These are phyloP conservation scores for Zea luxurians DNA, from an alignment of 176 grass and related monocot genomes.

Conservation along the genomic window DNA sequence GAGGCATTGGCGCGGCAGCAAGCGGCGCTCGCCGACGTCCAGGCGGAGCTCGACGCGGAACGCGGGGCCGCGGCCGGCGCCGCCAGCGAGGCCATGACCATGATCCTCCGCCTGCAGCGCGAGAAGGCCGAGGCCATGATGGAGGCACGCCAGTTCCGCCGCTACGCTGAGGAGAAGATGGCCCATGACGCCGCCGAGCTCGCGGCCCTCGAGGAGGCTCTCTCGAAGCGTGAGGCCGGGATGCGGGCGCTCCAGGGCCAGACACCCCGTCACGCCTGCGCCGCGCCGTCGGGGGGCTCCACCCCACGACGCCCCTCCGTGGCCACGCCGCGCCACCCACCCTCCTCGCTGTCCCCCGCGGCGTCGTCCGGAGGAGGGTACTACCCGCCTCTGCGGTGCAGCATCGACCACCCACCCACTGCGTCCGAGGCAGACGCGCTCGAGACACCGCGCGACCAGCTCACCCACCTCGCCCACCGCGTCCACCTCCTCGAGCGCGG, in stretches of 20 bases:
- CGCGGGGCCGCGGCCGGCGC: slow-evolving; percentile 64
- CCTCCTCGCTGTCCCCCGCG: slow-evolving; percentile 3
- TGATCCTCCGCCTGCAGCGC: slow-evolving; percentile 80
- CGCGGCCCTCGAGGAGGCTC: slow-evolving; percentile 49
- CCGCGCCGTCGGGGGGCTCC: slow-evolving; percentile 25
- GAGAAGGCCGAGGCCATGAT: slow-evolving; percentile 91
- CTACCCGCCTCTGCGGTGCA: slow-evolving; percentile 53
- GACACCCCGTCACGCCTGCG: background rate
- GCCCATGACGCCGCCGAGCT: slow-evolving; percentile 65
- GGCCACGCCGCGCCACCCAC: slow-evolving; percentile 24
- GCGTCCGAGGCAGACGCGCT: slow-evolving; percentile 42
- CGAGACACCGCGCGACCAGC: slow-evolving; percentile 46
- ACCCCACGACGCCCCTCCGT: slow-evolving; percentile 7
- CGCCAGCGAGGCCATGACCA: slow-evolving; percentile 70
- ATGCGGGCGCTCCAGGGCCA: background rate
- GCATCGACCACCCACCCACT: slow-evolving; percentile 45
- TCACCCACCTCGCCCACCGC: slow-evolving; percentile 37
- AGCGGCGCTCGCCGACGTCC: slow-evolving; percentile 37
- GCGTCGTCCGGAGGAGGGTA: background rate
- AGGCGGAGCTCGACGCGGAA: slow-evolving; percentile 68
- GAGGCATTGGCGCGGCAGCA: slow-evolving; percentile 52
- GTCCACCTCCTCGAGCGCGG: slow-evolving; percentile 39
- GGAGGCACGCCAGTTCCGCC: slow-evolving; percentile 71
- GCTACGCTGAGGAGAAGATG: slow-evolving; percentile 74
- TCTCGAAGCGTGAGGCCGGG: slow-evolving; percentile 52